Base-by-base conservation (phyloP, 2,329 filamentous ascomycete genomes). In the Pseudocercospora pini-densiflorae region DNA sequence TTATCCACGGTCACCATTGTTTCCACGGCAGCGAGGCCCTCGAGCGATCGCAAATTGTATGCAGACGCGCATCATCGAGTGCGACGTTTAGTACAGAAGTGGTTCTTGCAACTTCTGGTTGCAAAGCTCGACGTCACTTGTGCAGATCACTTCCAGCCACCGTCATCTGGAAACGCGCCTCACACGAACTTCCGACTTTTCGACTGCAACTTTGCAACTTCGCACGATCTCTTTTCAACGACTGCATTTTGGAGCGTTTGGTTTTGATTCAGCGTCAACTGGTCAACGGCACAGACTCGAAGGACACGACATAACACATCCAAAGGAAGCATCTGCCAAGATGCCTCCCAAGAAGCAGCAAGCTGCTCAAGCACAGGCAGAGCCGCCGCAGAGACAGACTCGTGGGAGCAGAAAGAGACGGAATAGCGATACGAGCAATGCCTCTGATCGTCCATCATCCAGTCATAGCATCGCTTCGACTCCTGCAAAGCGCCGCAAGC, bases 311-410 rank as follows among this genome's bases (percentile, higher is more conserved):
- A 14, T 9, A 10, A 10, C 23, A n/a, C 8, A 10, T 6, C 21
- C 29, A 23, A 23, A 21, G 5, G 47, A 19, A 55, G 19, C 24
- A 55, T n/a, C 23, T 31, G 8, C 51, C 10, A 67, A 29, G 31
- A 75, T 75, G 73, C 64, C 73, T 59, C 73, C 73, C 24, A 75
- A 75, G 62, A 71, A 71, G 58, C 49, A 66, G 51, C 68, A 64
- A 40, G 62, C 65, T 61, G 63, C 21, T 40, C 59, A 10, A 54
- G 55, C 45, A 33, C 63, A 19, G 40, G 59, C 19, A 63, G 67
- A 59, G 64, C 68, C 63, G 66, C 67, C 67, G 58, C 61, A 62
- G 21, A 65, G 68, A 53, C 64, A 68, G 58, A 68, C 65, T 12
- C 72, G 72, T 43, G 64, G 68, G 10, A 67, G 70, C 19, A 65